Evolutionary conservation across 2,329 filamentous ascomycete genomes (phyloP), one percentile per base, ranked within the genome.

Genomic region (Lachnellula subtilissima): DNA sequence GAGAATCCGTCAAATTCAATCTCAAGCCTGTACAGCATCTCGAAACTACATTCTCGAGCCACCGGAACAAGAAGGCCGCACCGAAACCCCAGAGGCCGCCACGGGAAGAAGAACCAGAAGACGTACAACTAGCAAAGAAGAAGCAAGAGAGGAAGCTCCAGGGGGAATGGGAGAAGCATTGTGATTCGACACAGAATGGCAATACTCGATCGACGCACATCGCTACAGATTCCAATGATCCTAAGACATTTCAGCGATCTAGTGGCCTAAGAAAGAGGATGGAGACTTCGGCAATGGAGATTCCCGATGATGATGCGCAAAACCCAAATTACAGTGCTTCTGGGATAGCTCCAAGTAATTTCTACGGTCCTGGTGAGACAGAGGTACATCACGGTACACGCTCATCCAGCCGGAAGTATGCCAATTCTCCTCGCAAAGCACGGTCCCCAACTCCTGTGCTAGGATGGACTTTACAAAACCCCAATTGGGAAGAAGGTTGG

Each of bases 401-500:
- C 32, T 54, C 60, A 2, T 62, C 60, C n/a, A 52, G 52, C 39
- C 52, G 11, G 12, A 43, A 48, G 48, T 28, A 11, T 48, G 19
- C 25, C 9, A 35, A 12, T 25, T 36, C 22, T 32, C 37, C 43
- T 36, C 40, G 22, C 43, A 55, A 53, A 39, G 46, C 43, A 39
- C 55, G 45, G 49, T 48, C 53, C 11, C 65, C 63, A 7, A 63
- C 53, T 40, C 64, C 63, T 19, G 66, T 69, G 15, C 5, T 25
- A 40, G 65, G 70, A 14, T 87, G 83, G 83, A 81, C 81, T 1
- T 64, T 67, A 6, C 58, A 71, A 25, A 74, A 86, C 60, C 73
- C 73, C 6, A 70, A 70, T 2, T 87, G 84, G 84, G 70, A 70
- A 36, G 71, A 71, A 15, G 57, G 72, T 0, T 87, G 83, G 83